Percentiles rank a stretch among this genome's conserved stretches.
Evolutionary conservation across 1,284 basidiomycete species (phyloP).

Genomic region (Fomitopsis pinicola): DNA sequence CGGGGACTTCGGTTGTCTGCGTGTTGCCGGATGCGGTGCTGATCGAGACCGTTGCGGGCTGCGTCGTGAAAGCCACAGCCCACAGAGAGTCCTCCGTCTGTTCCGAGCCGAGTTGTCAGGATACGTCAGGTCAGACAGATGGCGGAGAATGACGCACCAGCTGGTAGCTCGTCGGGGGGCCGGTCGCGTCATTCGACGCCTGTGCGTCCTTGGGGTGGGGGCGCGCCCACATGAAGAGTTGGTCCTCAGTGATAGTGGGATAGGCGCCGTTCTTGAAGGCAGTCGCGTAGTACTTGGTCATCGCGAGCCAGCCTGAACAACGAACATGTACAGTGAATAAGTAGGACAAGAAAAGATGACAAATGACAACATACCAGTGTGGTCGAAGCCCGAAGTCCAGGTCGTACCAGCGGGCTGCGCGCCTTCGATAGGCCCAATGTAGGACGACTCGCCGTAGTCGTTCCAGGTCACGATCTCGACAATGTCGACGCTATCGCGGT

Average conservation of each 20-base stretch:
- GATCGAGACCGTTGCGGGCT: constrained; percentile 47
- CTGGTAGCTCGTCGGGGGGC: constrained; percentile 51
- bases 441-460: constrained; percentile 36
- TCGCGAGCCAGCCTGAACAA: constrained; percentile 51
- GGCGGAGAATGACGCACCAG: constrained; percentile 30
- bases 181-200: constrained; percentile 44
- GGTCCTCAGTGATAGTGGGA: constrained; percentile 61
- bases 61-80: constrained; percentile 64
- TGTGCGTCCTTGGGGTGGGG: constrained; percentile 61
- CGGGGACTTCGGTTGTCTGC: constrained; percentile 45
- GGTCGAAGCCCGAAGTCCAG: constrained; percentile 33
- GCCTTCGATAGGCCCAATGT: constrained; percentile 60
- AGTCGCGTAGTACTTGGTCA: constrained; percentile 67
- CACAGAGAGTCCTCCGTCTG: constrained; percentile 55
- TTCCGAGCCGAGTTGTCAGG: not conserved
- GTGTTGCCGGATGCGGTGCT: constrained; percentile 40
- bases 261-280: constrained; percentile 75
- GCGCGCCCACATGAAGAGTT: constrained; percentile 70
- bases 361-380: constrained; percentile 36
- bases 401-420: constrained; percentile 46
- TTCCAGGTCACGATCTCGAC: constrained; percentile 40
- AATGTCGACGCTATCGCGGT: constrained; percentile 51
- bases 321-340: not conserved
- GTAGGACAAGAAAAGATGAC: not conserved
- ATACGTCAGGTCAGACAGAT: not conserved